Evolutionary conservation across 192 early-diverging fungal species (phyloP), one percentile per base, ranked within the genome.

Genomic region (Chytriomyces hyalinus): DNA sequence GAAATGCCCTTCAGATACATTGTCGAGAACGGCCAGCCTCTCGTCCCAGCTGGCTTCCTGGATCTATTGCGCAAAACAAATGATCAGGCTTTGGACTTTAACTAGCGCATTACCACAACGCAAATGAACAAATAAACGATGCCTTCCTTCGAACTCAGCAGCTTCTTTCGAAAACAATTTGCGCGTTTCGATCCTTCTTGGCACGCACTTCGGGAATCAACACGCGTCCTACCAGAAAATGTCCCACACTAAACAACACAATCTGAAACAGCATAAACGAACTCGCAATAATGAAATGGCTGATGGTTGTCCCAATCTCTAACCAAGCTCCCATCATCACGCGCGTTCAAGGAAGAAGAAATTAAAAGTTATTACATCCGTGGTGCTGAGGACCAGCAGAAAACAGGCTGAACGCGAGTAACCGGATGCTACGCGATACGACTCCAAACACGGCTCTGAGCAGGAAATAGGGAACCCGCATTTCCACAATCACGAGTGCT

Each of bases 251-350:
- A 83, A 96, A 97, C 70, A 97, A 84, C 43, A 95, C 80, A 48
- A 96, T 95, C 51, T 93, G 93, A 78, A 98, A 96, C 49, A 98
- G 86, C 57, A 95, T 91, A 88, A 98, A 96, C 66, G 93, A 83
- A n/a, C 89, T 90, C 8, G 94, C 91, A 77, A 98, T 98, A 72
- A 94, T 92, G 83, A 96, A 98, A 79, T 98, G 97, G 67, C 92
- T 94, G 77, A 98, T 98, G 62, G 92, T 94, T 59, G 94, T 96
- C 24, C 96, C 97, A 79, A 98, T 98, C 82, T 98, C 95, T 45
- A 98, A 84, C 97, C 97, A 98, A 63, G 90, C 92, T 10, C 97
- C 97, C 77, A 90, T 85, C 83, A 96, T 96, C 22, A n/a, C n/a
- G n/a, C n/a, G 88, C 79, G 45, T 96, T 95, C 63, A 97, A 86